phyloP scores from a whole-genome alignment of 2,329 filamentous ascomycete species.

The Torrubiellomyces zombiae region DNA sequence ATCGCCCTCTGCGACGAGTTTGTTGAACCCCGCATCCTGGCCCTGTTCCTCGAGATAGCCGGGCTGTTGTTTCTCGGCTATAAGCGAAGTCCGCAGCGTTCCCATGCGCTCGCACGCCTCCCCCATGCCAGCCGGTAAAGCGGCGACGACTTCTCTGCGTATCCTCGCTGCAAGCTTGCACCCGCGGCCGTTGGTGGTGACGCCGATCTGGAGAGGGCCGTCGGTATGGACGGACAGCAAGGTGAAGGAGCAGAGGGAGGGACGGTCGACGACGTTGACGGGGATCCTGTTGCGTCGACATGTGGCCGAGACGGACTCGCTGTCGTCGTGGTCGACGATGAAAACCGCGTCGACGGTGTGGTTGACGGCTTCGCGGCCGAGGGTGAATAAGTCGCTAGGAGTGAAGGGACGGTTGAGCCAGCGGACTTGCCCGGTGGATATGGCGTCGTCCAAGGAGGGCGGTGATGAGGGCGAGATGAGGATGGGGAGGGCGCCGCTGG shows the following conservation, averaged over 20 bases:
- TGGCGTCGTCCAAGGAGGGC: conserved; percentile 39
- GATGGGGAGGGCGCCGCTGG: conserved; percentile 66
- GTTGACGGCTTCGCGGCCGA: conserved; percentile 69
- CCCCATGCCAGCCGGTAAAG: conserved; percentile 61
- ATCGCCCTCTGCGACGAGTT: conserved; percentile 59
- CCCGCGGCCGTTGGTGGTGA: conserved; percentile 87
- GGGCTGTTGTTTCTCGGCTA: no score
- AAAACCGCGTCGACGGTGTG: conserved; percentile 82
- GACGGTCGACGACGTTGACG: conserved; percentile 80
- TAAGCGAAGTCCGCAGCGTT: conserved; percentile 36
- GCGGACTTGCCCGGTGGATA: conserved; percentile 48
- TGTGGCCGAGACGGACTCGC: conserved; percentile 50
- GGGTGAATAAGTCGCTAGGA: conserved; percentile 52
- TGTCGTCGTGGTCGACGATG: conserved; percentile 44
- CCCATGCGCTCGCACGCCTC: conserved; percentile 63
- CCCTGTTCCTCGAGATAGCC: conserved; percentile 40
- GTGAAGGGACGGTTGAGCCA: conserved; percentile 52
- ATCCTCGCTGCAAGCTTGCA: conserved; percentile 88
- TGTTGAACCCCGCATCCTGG: conserved; percentile 73
- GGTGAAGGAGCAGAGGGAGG: conserved; percentile 74
- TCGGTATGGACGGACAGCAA: conserved; percentile 79
- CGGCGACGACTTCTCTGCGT: conserved; percentile 69
- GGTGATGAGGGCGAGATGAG: conserved; percentile 55
- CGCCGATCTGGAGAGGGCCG: conserved; percentile 82
- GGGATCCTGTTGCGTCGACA: conserved; percentile 74